Conservation (phyloP, 78 protist species). For the Reticulomyxa filosa region DNA sequence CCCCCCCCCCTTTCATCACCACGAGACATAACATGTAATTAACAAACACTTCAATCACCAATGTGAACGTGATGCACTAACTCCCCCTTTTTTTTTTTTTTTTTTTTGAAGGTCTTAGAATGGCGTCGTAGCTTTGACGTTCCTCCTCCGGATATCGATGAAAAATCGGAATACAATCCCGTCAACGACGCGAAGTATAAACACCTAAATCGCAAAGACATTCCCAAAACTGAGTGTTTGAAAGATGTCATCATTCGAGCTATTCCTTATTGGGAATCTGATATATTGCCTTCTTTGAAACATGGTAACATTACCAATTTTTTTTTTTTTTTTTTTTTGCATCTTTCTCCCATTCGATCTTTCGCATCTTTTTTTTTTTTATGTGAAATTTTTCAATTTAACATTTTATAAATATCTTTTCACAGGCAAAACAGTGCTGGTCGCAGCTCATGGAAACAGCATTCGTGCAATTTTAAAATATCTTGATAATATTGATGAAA, state of each 20-base stretch:
- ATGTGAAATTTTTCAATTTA: no score
- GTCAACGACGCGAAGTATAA: slow-evolving; percentile 7
- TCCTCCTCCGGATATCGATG: slow-evolving; percentile 25
- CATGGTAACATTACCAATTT: no score
- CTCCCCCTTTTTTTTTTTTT: neutral
- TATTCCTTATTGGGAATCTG: slow-evolving; percentile 1
- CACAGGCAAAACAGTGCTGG: neutral
- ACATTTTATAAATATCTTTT: no score
- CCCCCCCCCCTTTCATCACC: no score
- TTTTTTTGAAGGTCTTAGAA: slow-evolving; percentile 2
- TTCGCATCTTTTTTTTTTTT: no score
- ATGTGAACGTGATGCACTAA: neutral
- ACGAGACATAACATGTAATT: neutral
- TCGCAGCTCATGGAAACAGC: slow-evolving; percentile 19
- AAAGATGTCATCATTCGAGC: slow-evolving; percentile 15
- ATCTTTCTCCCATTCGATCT: no score
- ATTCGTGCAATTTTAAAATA: slow-evolving; percentile 20
- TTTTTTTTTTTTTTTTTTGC: no score
- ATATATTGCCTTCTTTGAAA: neutral
- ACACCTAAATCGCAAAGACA: neutral
- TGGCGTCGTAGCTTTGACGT: slow-evolving; percentile 25
- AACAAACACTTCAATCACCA: neutral
- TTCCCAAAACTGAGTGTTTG: slow-evolving; percentile 24
- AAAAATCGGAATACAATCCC: neutral
- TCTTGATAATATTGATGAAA: slow-evolving; percentile 15